A percentile compares a stretch with the other conserved stretches of the same genome.
These are phyloP conservation scores for Hsuehochloa calcarea DNA, from an alignment of 176 grass and related monocot species.

Conservation along the genomic window DNA sequence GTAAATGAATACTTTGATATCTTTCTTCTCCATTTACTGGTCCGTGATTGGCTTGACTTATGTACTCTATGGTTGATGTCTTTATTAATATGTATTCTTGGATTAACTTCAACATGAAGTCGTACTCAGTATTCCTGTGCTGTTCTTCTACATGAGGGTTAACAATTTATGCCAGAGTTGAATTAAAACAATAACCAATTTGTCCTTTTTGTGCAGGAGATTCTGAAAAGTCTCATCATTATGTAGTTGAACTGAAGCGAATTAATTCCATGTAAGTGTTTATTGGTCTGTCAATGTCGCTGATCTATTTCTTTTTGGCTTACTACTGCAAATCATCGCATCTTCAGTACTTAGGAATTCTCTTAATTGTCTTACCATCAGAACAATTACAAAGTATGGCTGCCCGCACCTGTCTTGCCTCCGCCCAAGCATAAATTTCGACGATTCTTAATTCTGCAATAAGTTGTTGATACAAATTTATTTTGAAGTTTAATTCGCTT, in stretches of 20 bases:
- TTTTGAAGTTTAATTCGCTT: neutral
- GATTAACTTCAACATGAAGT: constrained; percentile 10
- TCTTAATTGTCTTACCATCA: neutral
- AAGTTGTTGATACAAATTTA: neutral
- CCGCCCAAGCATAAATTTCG: neutral
- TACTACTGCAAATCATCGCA: constrained; percentile 5
- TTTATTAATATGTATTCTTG: constrained; percentile 16
- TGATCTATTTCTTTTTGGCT: constrained; percentile 3
- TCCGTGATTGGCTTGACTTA: neutral
- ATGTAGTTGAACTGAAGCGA: constrained; percentile 37
- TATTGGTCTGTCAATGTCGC: neutral
- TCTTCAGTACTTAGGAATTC: neutral
- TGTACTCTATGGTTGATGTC: neutral
- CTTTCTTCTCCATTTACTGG: neutral
- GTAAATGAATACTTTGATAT: neutral
- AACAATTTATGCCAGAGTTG: neutral
- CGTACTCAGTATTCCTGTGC: neutral
- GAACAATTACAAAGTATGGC: neutral
- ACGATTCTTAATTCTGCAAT: neutral
- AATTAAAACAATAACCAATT: constrained; percentile 20
- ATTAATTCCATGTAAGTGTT: constrained; percentile 48
- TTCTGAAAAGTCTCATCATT: constrained; percentile 25
- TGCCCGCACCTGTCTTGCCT: neutral
- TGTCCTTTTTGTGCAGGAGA: constrained; percentile 28
- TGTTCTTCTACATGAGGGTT: neutral